A percentile compares a stretch with the other conserved stretches of the same genome.
phyloP scores from a whole-genome alignment of 352 stramenopile species.

The Pythium pectinolyticum region DNA sequence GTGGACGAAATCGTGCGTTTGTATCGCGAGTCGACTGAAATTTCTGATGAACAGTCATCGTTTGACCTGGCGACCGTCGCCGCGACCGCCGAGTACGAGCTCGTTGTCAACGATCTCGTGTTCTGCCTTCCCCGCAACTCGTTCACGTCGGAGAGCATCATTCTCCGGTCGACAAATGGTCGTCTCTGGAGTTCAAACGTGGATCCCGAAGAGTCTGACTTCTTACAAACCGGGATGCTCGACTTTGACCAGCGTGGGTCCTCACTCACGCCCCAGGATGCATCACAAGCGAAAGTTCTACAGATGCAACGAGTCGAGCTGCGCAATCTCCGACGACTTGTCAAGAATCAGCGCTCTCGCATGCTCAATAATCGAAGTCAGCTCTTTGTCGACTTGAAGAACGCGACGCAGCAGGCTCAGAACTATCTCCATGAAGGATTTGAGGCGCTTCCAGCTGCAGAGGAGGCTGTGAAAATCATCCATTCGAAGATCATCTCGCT shows the following conservation, averaged over 20 bases:
- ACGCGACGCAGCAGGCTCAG: slow-evolving; percentile 74
- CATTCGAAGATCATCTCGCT: slow-evolving; percentile 78
- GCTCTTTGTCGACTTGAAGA: slow-evolving; percentile 80
- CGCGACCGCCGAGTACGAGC: slow-evolving; percentile 46
- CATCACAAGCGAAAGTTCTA: slow-evolving; percentile 43
- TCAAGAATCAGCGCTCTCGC: slow-evolving; percentile 83
- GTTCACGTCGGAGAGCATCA: slow-evolving; percentile 72
- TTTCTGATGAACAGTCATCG: neutral
- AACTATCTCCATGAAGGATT: slow-evolving; percentile 87
- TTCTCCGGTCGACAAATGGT: slow-evolving; percentile 74
- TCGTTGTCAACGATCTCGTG: slow-evolving; percentile 81
- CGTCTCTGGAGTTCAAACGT: slow-evolving; percentile 72
- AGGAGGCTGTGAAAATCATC: slow-evolving; percentile 83
- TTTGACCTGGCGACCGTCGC: neutral
- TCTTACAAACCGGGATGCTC: slow-evolving; percentile 77
- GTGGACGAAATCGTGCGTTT: slow-evolving; percentile 32
- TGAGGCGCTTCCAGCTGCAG: slow-evolving; percentile 61
- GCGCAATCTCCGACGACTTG: slow-evolving; percentile 65
- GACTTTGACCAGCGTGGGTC: slow-evolving; percentile 46
- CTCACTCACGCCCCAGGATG: slow-evolving; percentile 11
- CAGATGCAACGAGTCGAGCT: slow-evolving; percentile 66
- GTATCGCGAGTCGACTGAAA: slow-evolving; percentile 26
- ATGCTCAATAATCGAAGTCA: slow-evolving; percentile 82
- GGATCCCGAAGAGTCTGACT: slow-evolving; percentile 61
- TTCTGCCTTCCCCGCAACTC: slow-evolving; percentile 78